Base-by-base conservation (phyloP, 2,329 filamentous ascomycete genomes). In the Mariannaea elegans region DNA sequence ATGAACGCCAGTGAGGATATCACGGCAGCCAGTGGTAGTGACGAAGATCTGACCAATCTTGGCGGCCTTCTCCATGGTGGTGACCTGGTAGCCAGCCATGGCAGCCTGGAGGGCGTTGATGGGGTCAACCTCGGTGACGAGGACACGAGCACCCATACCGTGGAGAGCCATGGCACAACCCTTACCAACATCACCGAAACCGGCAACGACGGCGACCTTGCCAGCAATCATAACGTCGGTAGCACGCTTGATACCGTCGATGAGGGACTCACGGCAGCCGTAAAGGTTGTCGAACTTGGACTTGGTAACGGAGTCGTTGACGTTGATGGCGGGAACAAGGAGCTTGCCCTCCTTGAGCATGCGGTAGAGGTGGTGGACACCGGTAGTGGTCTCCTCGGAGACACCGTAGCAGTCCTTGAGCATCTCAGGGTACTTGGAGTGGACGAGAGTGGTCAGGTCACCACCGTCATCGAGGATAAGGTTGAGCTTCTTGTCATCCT, bases 271-370 rank as follows among this genome's bases (percentile, higher is more conserved):
- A 79, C 93, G 90, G 93, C 95, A 98, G 77, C 95, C 94, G 88
- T 98, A 99, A 70, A 98, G 85, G 90, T 99, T 99, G 89, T 98
- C 95, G 80, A 99, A 99, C 89, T 99, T 99, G 84, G 93, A 97
- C 90, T 98, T 99, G 82, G 95, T 99, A 78, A 99, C 94, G 61
- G 91, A 94, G 89, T 99, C 94, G 86, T 99, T 98, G 87, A 99
- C 94, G 82, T 99, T 99, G 90, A 98, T 93, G 81, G 94, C 87
- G 71, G 95, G 95, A 70, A 97, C 92, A 65, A 97, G 90, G 68
- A 98, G 93, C 81, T 88, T 86, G 79, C 87, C 87, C 72, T 92
- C 89, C 88, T 95, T 97, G 80, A 98, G 84, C 94, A 97, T 97
- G 78, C 89, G 88, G 91, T 98, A 99, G 64, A 99, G 88, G 87